phyloP scores from a whole-genome alignment of 768 basidiomycete genomes.

The Calocybe gangraenosa region DNA sequence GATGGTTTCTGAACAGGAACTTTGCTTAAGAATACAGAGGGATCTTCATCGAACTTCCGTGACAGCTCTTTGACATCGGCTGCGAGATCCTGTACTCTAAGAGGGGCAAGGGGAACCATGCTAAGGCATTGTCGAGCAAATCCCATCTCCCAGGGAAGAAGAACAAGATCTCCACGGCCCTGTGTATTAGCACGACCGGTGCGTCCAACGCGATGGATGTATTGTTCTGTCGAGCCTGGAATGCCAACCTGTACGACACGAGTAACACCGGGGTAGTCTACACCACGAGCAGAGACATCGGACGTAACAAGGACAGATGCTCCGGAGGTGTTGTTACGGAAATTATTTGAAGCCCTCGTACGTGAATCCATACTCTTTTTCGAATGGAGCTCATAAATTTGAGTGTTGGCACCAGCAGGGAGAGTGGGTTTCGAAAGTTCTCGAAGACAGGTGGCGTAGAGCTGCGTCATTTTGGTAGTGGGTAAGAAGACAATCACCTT shows the following conservation, averaged over 20 bases:
- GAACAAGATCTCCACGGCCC: slow-evolving; percentile 69
- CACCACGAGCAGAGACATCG: slow-evolving; percentile 84
- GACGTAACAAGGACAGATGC: slow-evolving; percentile 75
- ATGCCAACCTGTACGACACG: slow-evolving; percentile 90
- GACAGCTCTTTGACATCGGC: slow-evolving; percentile 45
- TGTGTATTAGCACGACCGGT: slow-evolving; percentile 67
- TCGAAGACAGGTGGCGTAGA: slow-evolving; percentile 62
- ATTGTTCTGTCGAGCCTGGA: slow-evolving; percentile 64
- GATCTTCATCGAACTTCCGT: slow-evolving; percentile 41
- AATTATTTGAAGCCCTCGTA: slow-evolving; percentile 50
- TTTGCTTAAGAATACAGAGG: slow-evolving; percentile 17
- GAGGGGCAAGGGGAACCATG: slow-evolving; percentile 64
- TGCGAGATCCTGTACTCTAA: slow-evolving; percentile 45
- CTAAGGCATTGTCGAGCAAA: slow-evolving; percentile 62
- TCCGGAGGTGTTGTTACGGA: slow-evolving; percentile 49
- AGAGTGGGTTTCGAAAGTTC: slow-evolving; percentile 40
- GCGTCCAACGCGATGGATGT: slow-evolving; percentile 83
- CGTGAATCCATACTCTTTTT: slow-evolving; percentile 61
- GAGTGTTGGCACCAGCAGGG: slow-evolving; percentile 48
- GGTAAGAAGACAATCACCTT: slow-evolving; percentile 83
- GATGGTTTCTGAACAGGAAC: not conserved
- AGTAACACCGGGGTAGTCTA: slow-evolving; percentile 87
- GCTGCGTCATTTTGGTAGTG: slow-evolving; percentile 81
- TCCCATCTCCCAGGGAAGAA: slow-evolving; percentile 74
- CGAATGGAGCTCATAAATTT: slow-evolving; percentile 80